Percentiles rank a stretch among this genome's conserved stretches.
Conservation (phyloP, 192 early-diverging fungal genomes). For the Coemansia sp. region DNA sequence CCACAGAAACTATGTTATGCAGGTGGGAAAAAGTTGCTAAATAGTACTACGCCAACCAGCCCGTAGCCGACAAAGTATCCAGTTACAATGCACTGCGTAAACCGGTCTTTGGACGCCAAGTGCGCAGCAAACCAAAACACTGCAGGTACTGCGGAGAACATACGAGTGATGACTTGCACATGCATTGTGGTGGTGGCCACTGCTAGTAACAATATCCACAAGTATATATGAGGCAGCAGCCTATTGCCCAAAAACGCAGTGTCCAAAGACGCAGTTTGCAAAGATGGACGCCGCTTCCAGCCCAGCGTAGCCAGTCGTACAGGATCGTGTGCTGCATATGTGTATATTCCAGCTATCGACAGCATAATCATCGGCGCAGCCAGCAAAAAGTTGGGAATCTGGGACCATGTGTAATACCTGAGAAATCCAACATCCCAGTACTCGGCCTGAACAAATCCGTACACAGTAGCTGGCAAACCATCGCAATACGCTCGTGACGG, state of each 20-base stretch:
- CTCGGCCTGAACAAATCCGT: constrained; percentile 77
- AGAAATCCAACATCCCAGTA: constrained; percentile 93
- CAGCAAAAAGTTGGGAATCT: constrained; percentile 89
- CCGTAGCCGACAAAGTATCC: constrained; percentile 77
- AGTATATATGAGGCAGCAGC: constrained; percentile 62
- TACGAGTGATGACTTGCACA: constrained; percentile 85
- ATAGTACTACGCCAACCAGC: constrained; percentile 71
- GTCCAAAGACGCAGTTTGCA: no score
- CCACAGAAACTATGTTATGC: not conserved
- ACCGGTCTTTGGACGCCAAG: constrained; percentile 17
- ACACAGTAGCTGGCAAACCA: constrained; percentile 59
- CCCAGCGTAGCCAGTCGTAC: constrained; percentile 11
- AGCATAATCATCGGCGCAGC: constrained; percentile 74
- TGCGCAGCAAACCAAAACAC: constrained; percentile 81
- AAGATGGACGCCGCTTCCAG: not conserved
- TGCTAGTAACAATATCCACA: constrained; percentile 64
- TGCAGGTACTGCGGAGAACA: constrained; percentile 74
- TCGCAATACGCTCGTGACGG: constrained; percentile 66
- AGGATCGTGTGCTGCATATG: constrained; percentile 56
- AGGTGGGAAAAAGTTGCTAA: constrained; percentile 76
- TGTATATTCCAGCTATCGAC: constrained; percentile 58
- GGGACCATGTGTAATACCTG: constrained; percentile 72
- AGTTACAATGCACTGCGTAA: constrained; percentile 29
- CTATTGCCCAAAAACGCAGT: constrained; percentile 15
- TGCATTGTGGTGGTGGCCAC: constrained; percentile 75